Evolutionary conservation across 2,329 filamentous ascomycete species (phyloP), one percentile per base, ranked within the genome.

Genomic region (Fusarium cyanostomum): DNA sequence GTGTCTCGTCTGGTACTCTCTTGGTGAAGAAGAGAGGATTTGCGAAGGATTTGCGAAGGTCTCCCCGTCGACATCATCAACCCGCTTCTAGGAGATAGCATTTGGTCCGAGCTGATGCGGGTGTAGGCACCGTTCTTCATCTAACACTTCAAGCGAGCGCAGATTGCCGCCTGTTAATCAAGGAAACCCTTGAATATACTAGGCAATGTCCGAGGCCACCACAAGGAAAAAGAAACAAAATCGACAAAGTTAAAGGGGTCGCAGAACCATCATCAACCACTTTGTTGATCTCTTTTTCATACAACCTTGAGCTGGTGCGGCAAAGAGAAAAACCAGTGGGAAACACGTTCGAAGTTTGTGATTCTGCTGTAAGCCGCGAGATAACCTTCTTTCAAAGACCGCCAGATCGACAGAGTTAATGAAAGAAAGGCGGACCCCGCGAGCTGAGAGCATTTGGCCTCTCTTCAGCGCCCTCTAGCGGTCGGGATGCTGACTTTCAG

Each of bases 401-500:
- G 18, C 39, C 28, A 48, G 33, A 31, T 54, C 38, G 24, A 41
- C 12, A 8, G 33, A 31, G 9, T 39, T 39, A 21, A 50, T 39
- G 26, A 50, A 28, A 28, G 16, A 21, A 21, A 21, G 21, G 21
- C 21, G 21, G 21, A 6, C 21, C 21, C 21, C 6, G 52, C 52
- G 30, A 62, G 57, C 61, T 65, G 51, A 52, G 27, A n/a, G 34
- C 38, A 39, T 41, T 41, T n/a, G 44, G 38, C 42, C 45, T 44
- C 41, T 28, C 26, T 48, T 21, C 39, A 39, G 53, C 38, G 52
- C 24, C 38, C 31, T 49, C 27, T 49, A 56, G 56, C 52, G 48
- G 59, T 56, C 38, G 62, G 63, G 38, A 69, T 69, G 67, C 67
- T 69, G 53, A 58, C 56, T 64, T 61, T 38, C 60, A 67, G 66